Conservation (phyloP, 2,329 filamentous ascomycete genomes). For the Pestalotiopsis sp. region DNA sequence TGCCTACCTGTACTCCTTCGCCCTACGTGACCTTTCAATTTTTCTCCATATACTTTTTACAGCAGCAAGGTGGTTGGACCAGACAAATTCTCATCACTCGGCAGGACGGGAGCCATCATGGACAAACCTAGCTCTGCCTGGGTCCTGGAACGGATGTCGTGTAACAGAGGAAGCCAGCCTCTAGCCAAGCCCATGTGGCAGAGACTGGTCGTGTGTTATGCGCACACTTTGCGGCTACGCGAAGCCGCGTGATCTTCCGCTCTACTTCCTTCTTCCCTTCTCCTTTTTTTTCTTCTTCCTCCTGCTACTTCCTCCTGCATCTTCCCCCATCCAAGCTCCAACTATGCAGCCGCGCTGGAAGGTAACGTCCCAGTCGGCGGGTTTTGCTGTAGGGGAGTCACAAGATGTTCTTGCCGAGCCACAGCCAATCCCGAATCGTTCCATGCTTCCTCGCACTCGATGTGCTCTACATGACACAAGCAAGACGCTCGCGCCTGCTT, state of each 20-base stretch:
- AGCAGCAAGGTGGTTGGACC: too few relatives aligned
- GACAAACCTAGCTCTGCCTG: background rate
- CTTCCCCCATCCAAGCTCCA: too few relatives aligned
- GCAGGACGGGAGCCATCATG: background rate
- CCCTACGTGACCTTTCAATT: too few relatives aligned
- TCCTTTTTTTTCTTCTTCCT: background rate
- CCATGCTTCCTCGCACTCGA: too few relatives aligned
- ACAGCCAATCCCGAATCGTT: too few relatives aligned
- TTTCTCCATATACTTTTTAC: too few relatives aligned
- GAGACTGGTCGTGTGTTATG: background rate
- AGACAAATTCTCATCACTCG: background rate
- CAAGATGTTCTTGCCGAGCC: too few relatives aligned
- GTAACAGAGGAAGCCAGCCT: background rate
- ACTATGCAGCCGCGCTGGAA: too few relatives aligned
- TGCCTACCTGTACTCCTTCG: too few relatives aligned
- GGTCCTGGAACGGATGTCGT: background rate
- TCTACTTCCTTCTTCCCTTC: background rate
- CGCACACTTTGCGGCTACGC: background rate
- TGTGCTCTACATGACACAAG: too few relatives aligned
- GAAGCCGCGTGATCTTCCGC: background rate
- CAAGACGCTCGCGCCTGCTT: too few relatives aligned
- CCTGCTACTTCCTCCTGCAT: background rate
- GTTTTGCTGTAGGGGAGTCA: background rate
- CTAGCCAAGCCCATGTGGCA: background rate
- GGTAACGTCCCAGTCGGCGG: too few relatives aligned